Conservation (phyloP, 2,329 filamentous ascomycete species). For the Colletotrichum lupini region DNA sequence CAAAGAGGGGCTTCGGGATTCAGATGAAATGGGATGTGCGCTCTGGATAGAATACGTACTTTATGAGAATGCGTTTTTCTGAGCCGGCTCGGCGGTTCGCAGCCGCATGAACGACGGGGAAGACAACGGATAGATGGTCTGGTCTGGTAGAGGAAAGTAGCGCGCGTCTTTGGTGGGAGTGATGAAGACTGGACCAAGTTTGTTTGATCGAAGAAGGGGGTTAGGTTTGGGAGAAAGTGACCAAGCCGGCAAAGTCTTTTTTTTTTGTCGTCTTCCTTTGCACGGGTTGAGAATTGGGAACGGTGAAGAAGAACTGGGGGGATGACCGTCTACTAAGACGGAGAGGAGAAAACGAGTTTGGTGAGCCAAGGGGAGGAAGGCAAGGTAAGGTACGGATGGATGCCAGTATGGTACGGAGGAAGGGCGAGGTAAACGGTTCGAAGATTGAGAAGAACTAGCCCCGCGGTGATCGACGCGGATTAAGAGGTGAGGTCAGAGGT, state of each 20-base stretch:
- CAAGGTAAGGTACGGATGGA: no score
- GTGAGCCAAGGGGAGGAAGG: not conserved
- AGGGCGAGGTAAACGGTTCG: conserved; percentile 11
- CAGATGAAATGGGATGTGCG: conserved; percentile 32
- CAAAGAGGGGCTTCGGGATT: conserved; percentile 33
- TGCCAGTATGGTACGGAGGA: conserved; percentile 3
- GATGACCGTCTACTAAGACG: conserved; percentile 3
- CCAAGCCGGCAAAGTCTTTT: conserved; percentile 31
- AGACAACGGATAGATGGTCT: not conserved
- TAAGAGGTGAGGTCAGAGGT: conserved; percentile 36
- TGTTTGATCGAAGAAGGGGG: conserved; percentile 22
- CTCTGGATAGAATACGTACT: conserved; percentile 33
- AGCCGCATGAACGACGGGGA: conserved; percentile 29
- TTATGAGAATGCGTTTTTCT: conserved; percentile 18
- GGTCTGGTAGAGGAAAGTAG: not conserved
- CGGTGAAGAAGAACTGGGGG: conserved; percentile 29
- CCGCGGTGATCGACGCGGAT: conserved; percentile 33
- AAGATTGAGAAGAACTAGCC: conserved; percentile 12
- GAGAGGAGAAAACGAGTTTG: not conserved
- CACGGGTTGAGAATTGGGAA: conserved; percentile 14
- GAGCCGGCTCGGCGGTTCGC: conserved; percentile 19
- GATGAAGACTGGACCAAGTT: conserved; percentile 11
- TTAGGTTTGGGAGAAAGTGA: conserved; percentile 10
- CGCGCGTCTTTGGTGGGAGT: not conserved
- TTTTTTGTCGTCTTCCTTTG: conserved; percentile 5